Base-by-base conservation (phyloP, 352 stramenopile species). In the Blastocystis sp. region DNA sequence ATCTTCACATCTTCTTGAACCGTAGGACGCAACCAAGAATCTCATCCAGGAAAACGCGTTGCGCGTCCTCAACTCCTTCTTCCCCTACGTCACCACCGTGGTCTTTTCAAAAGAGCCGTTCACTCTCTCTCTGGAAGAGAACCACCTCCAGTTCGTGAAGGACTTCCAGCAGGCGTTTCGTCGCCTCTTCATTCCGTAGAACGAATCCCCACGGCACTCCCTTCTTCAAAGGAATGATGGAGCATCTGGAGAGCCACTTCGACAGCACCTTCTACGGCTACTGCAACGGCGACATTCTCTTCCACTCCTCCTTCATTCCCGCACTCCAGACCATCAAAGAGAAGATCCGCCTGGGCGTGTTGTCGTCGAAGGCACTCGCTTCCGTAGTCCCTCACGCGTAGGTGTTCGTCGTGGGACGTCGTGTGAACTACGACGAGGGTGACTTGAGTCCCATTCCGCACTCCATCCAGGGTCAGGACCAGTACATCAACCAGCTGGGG, bases 271-370 rank as follows among this genome's bases (percentile, higher is more conserved):
- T 91, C 29, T 90, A 90, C 61, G 88, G 88, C 19, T 91, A 71
- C 33, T 79, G 74, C 9, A 91, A 91, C 60, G 88, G 60, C 13
- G 88, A 91, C 60, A 29, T 91, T 13, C 24, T 91, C 4, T 91
- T 91, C 62, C 26, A 50, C 21, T 65, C 60, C 12, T 59, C 29
- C 10, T 33, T 91, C 9, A n/a, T 91, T 60, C 31, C 39, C 29
- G 55, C 50, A 24, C 29, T 91, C 1, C 26, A 65, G 13, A 16
- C 33, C 0, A 33, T 91, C 24, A 35, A 45, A 33, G 16, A 16
- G 19, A 67, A 71, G 6, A 59, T 91, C 13, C 4, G 29, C 2
- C 3, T n/a, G 37, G 37, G 60, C 3, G 26, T 16, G 13, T 60
- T 91, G 35, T 26, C 45, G 24, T 33, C 70, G n/a, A 63, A 71